Base-by-base conservation (phyloP, 2,329 filamentous ascomycete species). In the Ophiosphaerella herpotricha region DNA sequence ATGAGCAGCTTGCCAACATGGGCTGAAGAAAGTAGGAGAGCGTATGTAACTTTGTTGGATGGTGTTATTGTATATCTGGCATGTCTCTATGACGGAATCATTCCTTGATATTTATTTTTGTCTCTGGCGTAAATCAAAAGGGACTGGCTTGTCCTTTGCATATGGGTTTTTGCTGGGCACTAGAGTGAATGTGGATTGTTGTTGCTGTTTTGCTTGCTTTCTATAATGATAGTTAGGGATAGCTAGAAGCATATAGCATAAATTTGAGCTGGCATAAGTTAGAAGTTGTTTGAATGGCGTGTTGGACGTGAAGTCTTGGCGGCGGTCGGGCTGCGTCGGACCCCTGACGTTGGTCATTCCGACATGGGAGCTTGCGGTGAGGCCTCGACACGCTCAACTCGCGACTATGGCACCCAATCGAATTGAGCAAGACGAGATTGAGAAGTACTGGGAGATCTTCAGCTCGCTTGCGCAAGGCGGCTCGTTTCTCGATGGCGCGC, bases 1-100 rank as follows among this genome's bases (percentile, higher is more conserved):
- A 99, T 76, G 84, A 85, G 48, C 92, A 97, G 79, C 78, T 99
- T 69, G 91, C 92, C 57, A 95, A 88, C 74, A 96, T 97, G 92
- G 43, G 56, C n/a, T 96, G 82, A 24, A 33, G 14, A 9, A 46
- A 7, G 24, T 7, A 8, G 12, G 14, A 34, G 31, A 37, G 51
- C 36, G 58, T 60, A 55, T 58, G 61, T 60, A 47, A 52, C 43
- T 8, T 29, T 40, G 50, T 49, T 60, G 55, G 18, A 35, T 54
- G 50, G 42, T 43, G 21, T 47, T 39, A 42, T 43, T 59, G 45
- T 57, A 49, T 52, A 37, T 50, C 45, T 50, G 39, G 46, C 43
- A 54, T 54, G 46, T 59, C 44, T 52, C 43, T 41, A 55, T 43
- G 53, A 54, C 40, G 46, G 40, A 52, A 12, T 38, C 36, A 37